Conservation (phyloP, 2,329 filamentous ascomycete species). For the Fusarium sacchari region DNA sequence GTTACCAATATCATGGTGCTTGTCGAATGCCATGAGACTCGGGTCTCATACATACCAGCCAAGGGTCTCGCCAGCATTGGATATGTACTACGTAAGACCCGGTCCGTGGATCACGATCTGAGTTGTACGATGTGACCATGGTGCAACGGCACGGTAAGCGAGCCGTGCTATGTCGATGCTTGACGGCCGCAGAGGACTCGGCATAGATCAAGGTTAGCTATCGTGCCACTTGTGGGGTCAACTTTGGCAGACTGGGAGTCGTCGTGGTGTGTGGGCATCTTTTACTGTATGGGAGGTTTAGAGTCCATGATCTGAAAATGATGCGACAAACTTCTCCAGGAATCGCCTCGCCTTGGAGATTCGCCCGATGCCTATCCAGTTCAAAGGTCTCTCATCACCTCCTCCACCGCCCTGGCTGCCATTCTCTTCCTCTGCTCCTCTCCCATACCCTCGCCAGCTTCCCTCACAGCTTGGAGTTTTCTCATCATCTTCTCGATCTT, state of each 20-base stretch:
- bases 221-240: neutral
- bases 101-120: constrained; percentile 11
- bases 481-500: constrained; percentile 72
- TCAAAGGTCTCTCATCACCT: constrained; percentile 71
- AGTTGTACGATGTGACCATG: constrained; percentile 25
- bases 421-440: constrained; percentile 69
- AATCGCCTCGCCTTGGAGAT: neutral
- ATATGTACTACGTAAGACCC: constrained; percentile 2
- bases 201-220: constrained; percentile 1
- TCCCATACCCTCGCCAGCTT: constrained; percentile 67
- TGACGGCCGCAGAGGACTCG: neutral
- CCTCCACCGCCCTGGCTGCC: constrained; percentile 69
- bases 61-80: constrained; percentile 7
- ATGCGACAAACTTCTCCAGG: neutral
- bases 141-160: constrained; percentile 25
- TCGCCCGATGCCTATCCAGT: neutral
- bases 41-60: constrained; percentile 3
- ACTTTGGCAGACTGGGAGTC: neutral
- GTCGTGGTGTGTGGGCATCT: neutral
- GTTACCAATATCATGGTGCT: neutral
- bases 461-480: constrained; percentile 69
- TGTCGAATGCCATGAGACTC: constrained; percentile 5
- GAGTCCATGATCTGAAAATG: neutral
- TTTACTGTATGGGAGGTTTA: neutral
- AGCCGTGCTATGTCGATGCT: constrained; percentile 1